Conservation (phyloP, 805 yeast genomes). For the Metschnikowia lunata region DNA sequence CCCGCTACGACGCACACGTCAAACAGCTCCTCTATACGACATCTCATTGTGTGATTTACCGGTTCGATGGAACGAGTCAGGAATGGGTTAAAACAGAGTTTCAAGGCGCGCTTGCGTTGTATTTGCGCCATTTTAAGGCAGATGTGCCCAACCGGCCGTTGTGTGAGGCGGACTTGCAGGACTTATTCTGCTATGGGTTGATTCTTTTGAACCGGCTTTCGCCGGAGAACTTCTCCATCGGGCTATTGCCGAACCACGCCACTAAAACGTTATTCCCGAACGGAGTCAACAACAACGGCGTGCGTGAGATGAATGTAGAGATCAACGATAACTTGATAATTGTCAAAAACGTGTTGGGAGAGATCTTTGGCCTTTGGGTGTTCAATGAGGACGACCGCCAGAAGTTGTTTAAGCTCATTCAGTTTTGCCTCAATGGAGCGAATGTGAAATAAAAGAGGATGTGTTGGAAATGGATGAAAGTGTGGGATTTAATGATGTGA, state of each 20-base stretch:
- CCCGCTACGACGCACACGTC: constrained; percentile 69
- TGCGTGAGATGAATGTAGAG: constrained; percentile 58
- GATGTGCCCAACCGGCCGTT: constrained; percentile 17
- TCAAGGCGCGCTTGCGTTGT: constrained; percentile 67
- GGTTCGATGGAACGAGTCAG: constrained; percentile 50
- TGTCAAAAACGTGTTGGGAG: constrained; percentile 61
- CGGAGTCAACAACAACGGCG: constrained; percentile 26
- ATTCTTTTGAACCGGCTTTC: constrained; percentile 63
- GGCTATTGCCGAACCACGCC: constrained; percentile 54
- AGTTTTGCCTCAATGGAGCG: constrained; percentile 31
- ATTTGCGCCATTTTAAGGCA: constrained; percentile 45
- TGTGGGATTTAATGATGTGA: background rate
- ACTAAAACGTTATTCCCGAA: constrained; percentile 41
- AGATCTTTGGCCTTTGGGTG: constrained; percentile 75
- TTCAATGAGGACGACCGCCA: constrained; percentile 65
- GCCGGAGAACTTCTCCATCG: constrained; percentile 70
- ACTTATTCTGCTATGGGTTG: constrained; percentile 59
- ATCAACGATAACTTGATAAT: constrained; percentile 66
- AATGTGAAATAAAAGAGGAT: background rate
- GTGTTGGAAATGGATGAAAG: background rate
- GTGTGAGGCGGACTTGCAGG: constrained; percentile 28
- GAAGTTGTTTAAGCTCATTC: constrained; percentile 46
- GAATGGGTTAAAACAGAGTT: constrained; percentile 71
- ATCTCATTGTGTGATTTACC: constrained; percentile 68
- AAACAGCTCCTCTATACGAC: constrained; percentile 64